These are phyloP conservation scores for Henckelia pumila DNA, from an alignment of 257 asterid species.

Conservation along the genomic window DNA sequence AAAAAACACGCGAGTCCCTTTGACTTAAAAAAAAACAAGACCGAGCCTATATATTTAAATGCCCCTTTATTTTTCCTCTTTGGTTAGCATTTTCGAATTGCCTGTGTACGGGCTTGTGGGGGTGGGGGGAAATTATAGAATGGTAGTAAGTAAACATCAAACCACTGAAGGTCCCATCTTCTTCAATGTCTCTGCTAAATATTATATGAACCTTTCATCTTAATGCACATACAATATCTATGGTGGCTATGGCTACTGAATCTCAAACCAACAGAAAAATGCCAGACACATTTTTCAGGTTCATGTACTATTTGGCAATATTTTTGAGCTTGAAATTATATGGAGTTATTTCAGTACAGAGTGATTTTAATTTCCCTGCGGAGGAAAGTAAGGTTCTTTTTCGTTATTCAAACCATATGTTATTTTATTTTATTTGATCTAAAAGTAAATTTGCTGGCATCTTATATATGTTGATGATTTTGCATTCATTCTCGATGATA, in stretches of 20 bases:
- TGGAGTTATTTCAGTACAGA: conserved; percentile 14
- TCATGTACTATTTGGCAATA: conserved; percentile 20
- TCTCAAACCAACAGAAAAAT: conserved; percentile 2
- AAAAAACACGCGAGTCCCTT: too few species aligned
- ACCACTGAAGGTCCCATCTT: conserved; percentile 3
- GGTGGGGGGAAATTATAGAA: too few species aligned
- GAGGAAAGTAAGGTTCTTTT: conserved; percentile 29
- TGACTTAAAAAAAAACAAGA: too few species aligned
- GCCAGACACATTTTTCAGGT: conserved; percentile 11
- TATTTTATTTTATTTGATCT: too few species aligned
- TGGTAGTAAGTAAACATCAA: too few species aligned
- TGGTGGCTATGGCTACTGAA: not conserved
- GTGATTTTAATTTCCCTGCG: conserved; percentile 23
- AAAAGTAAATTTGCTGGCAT: not conserved
- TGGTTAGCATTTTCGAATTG: too few species aligned
- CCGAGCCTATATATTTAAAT: too few species aligned
- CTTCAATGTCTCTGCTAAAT: not conserved
- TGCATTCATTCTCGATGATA: too few species aligned
- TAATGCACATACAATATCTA: not conserved
- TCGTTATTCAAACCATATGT: not conserved
- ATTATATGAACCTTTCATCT: conserved; percentile 7
- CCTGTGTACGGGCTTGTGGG: too few species aligned
- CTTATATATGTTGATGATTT: too few species aligned
- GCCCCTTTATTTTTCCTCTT: too few species aligned
- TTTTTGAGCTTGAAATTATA: conserved; percentile 21